Conservation (phyloP, 805 yeast species). For the Pachysolen tannophilus region DNA sequence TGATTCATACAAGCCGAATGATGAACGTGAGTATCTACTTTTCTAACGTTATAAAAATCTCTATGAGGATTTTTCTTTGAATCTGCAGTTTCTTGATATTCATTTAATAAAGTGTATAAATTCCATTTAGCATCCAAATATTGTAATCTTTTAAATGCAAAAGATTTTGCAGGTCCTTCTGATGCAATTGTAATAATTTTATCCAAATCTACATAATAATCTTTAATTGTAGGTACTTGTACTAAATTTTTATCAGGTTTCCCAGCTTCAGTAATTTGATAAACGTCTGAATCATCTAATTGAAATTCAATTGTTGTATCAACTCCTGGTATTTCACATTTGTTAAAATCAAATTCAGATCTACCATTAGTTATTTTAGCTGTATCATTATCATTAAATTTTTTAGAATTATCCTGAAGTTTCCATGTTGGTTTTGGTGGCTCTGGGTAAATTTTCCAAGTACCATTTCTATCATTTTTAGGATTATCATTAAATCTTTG, state of each 20-base stretch:
- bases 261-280: constrained; percentile 41
- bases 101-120: constrained; percentile 78
- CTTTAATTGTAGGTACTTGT: constrained; percentile 74
- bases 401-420: constrained; percentile 34
- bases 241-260: constrained; percentile 31
- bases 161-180: constrained; percentile 95
- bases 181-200: constrained; percentile 66
- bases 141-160: constrained; percentile 89
- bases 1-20: constrained; percentile 99
- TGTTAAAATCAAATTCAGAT: constrained; percentile 49
- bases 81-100: constrained; percentile 85
- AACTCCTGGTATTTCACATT: constrained; percentile 46
- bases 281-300: constrained; percentile 60
- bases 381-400: constrained; percentile 23
- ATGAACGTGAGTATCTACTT: constrained; percentile 97
- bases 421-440: constrained; percentile 92
- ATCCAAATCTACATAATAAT: constrained; percentile 79
- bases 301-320: constrained; percentile 32
- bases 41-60: constrained; percentile 93
- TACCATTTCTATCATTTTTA: constrained; percentile 45
- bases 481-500: constrained; percentile 81
- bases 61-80: constrained; percentile 93
- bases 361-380: constrained; percentile 21
- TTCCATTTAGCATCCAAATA: constrained; percentile 97
- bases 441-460: constrained; percentile 82